Conservation (phyloP, 192 early-diverging fungal species). For the Coemansia furcata region DNA sequence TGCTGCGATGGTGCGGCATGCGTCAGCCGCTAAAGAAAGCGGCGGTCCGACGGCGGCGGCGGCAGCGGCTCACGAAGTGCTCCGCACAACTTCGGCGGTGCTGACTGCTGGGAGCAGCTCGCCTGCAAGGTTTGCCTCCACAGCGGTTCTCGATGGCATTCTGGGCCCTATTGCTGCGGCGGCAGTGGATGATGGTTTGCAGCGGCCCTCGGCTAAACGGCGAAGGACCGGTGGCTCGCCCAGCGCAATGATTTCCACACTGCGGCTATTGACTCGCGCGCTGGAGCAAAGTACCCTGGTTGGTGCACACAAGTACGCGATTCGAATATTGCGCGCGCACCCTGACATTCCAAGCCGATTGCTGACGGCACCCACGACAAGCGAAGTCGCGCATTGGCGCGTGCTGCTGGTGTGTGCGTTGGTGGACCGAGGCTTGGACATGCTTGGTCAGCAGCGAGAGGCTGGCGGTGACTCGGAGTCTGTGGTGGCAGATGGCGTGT, state of each 20-base stretch:
- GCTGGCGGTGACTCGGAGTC: not conserved
- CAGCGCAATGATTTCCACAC: not conserved
- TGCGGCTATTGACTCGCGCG: constrained; percentile 10
- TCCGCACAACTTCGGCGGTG: not conserved
- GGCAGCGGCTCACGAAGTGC: not conserved
- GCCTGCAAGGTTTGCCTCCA: constrained; percentile 8
- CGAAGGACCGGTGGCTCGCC: not conserved
- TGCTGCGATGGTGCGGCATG: not conserved
- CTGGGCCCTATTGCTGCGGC: not conserved
- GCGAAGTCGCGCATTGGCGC: not conserved
- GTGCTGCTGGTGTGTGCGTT: constrained; percentile 7
- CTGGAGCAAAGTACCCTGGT: not conserved
- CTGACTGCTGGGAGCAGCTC: not conserved
- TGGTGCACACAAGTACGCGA: constrained; percentile 3
- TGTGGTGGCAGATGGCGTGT: constrained; percentile 13
- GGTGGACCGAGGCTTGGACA: not conserved
- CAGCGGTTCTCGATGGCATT: constrained; percentile 22
- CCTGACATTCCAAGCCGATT: not conserved
- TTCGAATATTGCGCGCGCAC: constrained; percentile 23
- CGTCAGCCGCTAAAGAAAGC: not conserved
- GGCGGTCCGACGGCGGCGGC: not conserved
- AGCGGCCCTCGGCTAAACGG: not conserved
- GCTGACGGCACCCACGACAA: not conserved
- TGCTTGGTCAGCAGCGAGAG: not conserved
- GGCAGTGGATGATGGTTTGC: not conserved